These are phyloP conservation scores for Phyllosticta capitalensis DNA, from an alignment of 2,329 filamentous ascomycete genomes.

Conservation along the genomic window DNA sequence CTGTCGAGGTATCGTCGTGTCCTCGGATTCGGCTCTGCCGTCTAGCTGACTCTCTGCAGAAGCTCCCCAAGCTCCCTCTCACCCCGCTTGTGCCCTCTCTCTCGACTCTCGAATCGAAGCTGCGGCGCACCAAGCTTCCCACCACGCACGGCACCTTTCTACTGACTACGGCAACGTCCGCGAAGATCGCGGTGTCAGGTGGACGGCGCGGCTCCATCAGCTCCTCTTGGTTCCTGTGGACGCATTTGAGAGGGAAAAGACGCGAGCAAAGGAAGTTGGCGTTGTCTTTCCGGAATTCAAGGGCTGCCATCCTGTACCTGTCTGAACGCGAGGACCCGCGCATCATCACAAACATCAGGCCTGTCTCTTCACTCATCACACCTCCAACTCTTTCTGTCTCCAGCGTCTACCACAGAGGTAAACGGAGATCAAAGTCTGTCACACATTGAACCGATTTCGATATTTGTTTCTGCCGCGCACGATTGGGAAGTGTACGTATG, in stretches of 20 bases:
- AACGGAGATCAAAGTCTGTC: conserved; percentile 7
- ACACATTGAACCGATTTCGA: conserved; percentile 24
- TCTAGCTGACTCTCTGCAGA: neutral
- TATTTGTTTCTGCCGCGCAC: conserved; percentile 17
- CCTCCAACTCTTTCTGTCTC: conserved; percentile 6
- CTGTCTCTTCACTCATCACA: conserved; percentile 9
- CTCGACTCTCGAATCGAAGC: neutral
- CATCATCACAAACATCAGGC: conserved; percentile 4
- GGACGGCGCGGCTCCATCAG: neutral
- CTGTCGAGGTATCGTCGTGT: neutral
- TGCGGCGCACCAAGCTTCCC: neutral
- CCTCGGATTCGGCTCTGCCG: neutral
- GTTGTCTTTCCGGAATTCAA: conserved; percentile 11
- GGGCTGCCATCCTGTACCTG: conserved; percentile 10
- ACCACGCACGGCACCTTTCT: neutral
- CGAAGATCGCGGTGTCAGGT: neutral
- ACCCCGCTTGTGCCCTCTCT: neutral
- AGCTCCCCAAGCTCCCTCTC: neutral
- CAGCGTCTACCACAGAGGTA: conserved; percentile 7
- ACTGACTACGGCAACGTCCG: neutral
- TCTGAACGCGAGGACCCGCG: conserved; percentile 2
- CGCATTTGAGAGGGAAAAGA: conserved; percentile 1
- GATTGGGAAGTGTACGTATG: conserved; percentile 13
- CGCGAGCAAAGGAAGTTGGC: conserved; percentile 4
- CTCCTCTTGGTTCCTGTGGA: neutral